A percentile compares a stretch with the other conserved stretches of the same genome.
phyloP scores from a whole-genome alignment of 768 basidiomycete species.

The Termitomyces sp. region DNA sequence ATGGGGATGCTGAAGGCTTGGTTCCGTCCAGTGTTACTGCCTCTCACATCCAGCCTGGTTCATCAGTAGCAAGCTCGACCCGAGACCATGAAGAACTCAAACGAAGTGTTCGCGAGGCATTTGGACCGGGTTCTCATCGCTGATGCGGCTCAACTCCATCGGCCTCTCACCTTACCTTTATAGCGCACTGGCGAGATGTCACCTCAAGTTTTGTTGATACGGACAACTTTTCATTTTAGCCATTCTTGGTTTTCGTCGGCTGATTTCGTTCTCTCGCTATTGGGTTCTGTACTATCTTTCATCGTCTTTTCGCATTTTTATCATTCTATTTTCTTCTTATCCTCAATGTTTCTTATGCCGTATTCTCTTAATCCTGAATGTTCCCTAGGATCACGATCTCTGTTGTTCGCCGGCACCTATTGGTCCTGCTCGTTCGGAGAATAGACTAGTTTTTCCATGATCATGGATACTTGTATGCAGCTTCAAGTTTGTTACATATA shows the following conservation, averaged over 20 bases:
- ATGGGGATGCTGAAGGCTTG: slow-evolving; percentile 60
- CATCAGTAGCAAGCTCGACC: slow-evolving; percentile 58
- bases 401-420: slow-evolving; percentile 3
- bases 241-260: slow-evolving; percentile 1
- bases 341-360: slow-evolving; percentile 1
- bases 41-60: slow-evolving; percentile 66
- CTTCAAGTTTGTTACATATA: too few species aligned
- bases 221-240: slow-evolving; percentile 7
- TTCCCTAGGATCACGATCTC: slow-evolving; percentile 5
- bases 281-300: slow-evolving; percentile 14
- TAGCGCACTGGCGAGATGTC: background rate
- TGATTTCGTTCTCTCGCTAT: slow-evolving; percentile 8
- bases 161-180: background rate
- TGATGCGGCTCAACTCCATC: slow-evolving; percentile 17
- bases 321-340: slow-evolving; percentile 7
- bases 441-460: slow-evolving; percentile 5
- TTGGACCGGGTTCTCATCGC: slow-evolving; percentile 59
- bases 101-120: slow-evolving; percentile 78
- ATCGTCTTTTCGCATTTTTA: slow-evolving; percentile 7
- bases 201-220: slow-evolving; percentile 6
- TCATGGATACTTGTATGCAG: background rate
- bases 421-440: slow-evolving; percentile 8
- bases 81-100: slow-evolving; percentile 78
- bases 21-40: slow-evolving; percentile 56
- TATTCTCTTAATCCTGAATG: slow-evolving; percentile 5